These are phyloP conservation scores for Globisporangium ultimum DNA, from an alignment of 352 stramenopile species.

Conservation along the genomic window DNA sequence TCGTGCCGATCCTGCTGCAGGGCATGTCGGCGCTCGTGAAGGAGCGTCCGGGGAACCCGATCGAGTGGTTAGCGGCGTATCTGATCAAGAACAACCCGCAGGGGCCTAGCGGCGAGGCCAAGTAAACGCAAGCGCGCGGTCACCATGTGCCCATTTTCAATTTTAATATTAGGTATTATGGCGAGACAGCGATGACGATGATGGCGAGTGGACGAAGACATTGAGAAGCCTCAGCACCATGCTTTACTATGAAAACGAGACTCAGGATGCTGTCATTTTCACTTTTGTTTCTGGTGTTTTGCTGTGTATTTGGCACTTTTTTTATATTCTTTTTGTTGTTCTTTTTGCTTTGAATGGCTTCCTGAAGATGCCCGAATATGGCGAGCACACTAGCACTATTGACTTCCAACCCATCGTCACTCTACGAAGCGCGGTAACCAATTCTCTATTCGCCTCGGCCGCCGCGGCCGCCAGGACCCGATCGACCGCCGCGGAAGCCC, in stretches of 20 bases:
- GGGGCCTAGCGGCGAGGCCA: constrained; percentile 47
- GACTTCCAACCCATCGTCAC: not conserved
- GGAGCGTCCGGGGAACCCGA: constrained; percentile 94
- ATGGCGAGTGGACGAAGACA: not conserved
- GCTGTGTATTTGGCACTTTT: no score
- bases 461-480: constrained; percentile 20
- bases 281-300: not conserved
- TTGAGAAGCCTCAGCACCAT: not conserved
- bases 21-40: constrained; percentile 98
- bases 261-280: constrained; percentile 6
- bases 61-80: constrained; percentile 96
- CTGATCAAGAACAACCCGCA: constrained; percentile 97
- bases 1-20: constrained; percentile 98
- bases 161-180: no score
- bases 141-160: no score
- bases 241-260: constrained; percentile 5
- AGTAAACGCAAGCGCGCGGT: constrained; percentile 29
- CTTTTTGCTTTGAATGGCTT: not conserved
- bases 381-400: not conserved
- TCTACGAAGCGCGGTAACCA: no score
- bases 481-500: constrained; percentile 20
- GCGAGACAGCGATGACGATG: no score
- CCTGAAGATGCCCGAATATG: no score
- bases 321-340: constrained; percentile 5
- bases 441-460: constrained; percentile 21